These are phyloP conservation scores for Russula virescens DNA, from an alignment of 768 basidiomycete genomes.

Conservation along the genomic window DNA sequence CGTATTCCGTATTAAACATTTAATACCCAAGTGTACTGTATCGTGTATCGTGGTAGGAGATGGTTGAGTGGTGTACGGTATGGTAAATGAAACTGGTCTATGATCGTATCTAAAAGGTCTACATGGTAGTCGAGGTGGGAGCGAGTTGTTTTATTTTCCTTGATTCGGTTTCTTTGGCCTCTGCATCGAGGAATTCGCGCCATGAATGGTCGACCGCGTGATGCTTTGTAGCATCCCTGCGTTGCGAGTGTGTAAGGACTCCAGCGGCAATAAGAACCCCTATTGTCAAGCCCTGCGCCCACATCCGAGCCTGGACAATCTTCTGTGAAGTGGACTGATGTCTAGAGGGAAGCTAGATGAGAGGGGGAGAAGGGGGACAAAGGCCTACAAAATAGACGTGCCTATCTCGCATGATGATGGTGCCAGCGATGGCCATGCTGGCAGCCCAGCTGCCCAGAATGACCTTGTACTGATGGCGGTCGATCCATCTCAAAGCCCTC, in stretches of 20 bases:
- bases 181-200: constrained; percentile 24
- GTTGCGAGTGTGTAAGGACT: constrained; percentile 42
- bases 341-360: constrained; percentile 16
- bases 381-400: constrained; percentile 5
- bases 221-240: constrained; percentile 9
- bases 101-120: not conserved
- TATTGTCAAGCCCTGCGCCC: constrained; percentile 80
- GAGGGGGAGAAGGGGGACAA: not conserved
- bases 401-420: constrained; percentile 32
- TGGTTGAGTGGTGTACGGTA: too few relatives aligned
- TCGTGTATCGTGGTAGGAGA: too few relatives aligned
- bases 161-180: constrained; percentile 19
- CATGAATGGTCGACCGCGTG: constrained; percentile 21
- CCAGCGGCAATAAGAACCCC: constrained; percentile 68
- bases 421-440: constrained; percentile 33
- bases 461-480: constrained; percentile 34
- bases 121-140: not conserved
- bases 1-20: too few relatives aligned
- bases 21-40: too few relatives aligned
- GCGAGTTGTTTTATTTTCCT: constrained; percentile 14
- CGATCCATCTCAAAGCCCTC: constrained; percentile 32
- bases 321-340: constrained; percentile 34
- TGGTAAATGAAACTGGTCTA: too few relatives aligned
- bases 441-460: constrained; percentile 36
- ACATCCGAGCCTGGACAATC: constrained; percentile 83